Conservation (phyloP, 2,329 filamentous ascomycete species). For the Fusarium sp. region DNA sequence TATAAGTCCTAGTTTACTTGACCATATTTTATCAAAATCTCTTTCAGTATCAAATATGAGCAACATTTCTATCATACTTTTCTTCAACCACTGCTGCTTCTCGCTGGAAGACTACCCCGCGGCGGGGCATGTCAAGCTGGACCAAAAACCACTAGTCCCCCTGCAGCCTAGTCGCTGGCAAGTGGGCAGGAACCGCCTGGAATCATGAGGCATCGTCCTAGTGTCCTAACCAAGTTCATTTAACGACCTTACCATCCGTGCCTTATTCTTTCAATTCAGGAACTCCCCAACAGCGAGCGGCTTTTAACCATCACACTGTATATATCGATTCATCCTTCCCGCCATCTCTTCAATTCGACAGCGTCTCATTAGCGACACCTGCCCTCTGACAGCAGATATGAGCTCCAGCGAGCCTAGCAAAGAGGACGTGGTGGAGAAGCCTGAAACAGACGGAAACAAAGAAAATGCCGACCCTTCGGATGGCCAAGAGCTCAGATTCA, state of each 20-base stretch:
- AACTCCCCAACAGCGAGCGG: too few species aligned
- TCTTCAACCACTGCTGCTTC: background rate
- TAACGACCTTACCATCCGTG: background rate
- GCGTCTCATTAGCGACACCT: background rate
- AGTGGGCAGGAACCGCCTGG: background rate
- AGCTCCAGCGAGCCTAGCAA: constrained; percentile 12
- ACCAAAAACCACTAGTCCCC: background rate
- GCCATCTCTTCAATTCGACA: background rate
- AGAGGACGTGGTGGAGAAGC: constrained; percentile 1
- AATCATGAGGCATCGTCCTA: background rate
- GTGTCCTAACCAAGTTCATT: background rate
- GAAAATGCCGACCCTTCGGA: constrained; percentile 13
- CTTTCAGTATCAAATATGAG: too few species aligned
- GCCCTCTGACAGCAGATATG: constrained; percentile 8
- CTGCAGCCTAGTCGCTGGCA: background rate
- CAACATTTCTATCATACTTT: background rate
- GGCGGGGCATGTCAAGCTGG: constrained; percentile 17
- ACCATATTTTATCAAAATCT: too few species aligned
- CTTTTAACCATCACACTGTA: background rate
- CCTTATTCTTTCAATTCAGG: background rate
- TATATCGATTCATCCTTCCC: background rate
- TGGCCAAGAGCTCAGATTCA: constrained; percentile 57
- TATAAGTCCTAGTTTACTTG: too few species aligned
- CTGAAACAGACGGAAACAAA: background rate
- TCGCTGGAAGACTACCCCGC: constrained; percentile 31